Base-by-base conservation (phyloP, 2,329 filamentous ascomycete genomes). In the Fusarium beomiforme region DNA sequence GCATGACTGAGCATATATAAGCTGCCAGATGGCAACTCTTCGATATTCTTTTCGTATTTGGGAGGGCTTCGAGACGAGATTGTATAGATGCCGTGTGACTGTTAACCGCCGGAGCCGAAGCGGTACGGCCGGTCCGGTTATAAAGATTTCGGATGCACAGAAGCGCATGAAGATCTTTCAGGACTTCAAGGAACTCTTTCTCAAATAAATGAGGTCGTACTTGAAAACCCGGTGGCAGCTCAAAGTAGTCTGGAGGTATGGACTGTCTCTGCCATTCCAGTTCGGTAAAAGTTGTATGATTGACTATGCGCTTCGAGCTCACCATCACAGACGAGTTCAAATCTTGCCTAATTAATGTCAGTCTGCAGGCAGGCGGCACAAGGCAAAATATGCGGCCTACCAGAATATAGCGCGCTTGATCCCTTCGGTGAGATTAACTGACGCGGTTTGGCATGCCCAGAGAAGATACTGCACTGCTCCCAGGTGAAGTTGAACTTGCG, bases 341-440 rank as follows among this genome's bases (percentile, higher is more conserved):
- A 49, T 85, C 83, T 71, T 84, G 82, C 83, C 82, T 84, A 12
- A 29, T 29, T 9, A 29, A 29, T 8, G 29, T 29, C 29, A 29
- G 29, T 29, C 29, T 29, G 11, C 11, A 8, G 29, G 29, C 7
- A 29, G 29, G n/a, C n/a, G n/a, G n/a, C n/a, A n/a, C n/a, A 29
- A 29, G 29, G 8, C 11, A 29, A 29, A 29, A 29, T 29, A 29
- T 29, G 29, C 2, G 23, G 4, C 78, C 72, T 55, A 83, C 83
- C 83, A 84, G 63, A 84, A 84, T 33, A 84, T 83, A 0, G 83
- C 83, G 4, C 83, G 80, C 65, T 85, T 85, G 8, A 85, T 84
- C 0, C 79, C 79, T 13, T 73, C 77, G 3, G 74, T 83, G 0
- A 85, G 59, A 60, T 72, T 62, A 0, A 81, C 53, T 2, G 78